Base-by-base conservation (phyloP, 345 rosid genomes). In the Populus davidiana region DNA sequence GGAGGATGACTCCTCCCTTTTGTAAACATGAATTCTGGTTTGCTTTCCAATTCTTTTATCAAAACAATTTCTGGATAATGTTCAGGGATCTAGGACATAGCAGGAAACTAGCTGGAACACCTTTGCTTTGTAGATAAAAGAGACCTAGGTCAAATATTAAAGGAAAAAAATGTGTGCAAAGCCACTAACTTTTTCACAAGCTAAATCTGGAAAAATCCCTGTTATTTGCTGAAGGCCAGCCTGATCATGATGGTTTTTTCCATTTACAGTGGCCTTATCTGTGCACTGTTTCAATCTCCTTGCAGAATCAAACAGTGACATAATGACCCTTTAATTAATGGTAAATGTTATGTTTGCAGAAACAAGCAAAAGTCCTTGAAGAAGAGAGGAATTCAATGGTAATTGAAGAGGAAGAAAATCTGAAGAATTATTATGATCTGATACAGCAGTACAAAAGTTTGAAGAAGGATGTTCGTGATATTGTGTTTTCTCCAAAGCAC, bases 331-430 rank as follows among this genome's bases (percentile, higher is more conserved):
- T 70, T 27, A 36, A 36, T 47, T 65, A 27, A 62, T 10, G 21
- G 59, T 20, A 33, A 25, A 71, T 27, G 17, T n/a, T 17, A 44
- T 82, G 33, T 80, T 76, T 83, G 74, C 90, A 96, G 98, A 92
- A 87, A 84, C 91, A 96, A 91, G 86, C 85, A 54, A 92, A 90
- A 82, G 75, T 72, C 50, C 93, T 93, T 23, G 91, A 90, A 86
- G 94, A 88, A 82, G 98, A 93, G 88, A 93, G 91, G 84, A 88
- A 93, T 83, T 92, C 96, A 38, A 91, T 96, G 84, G 83, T 90
- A 75, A 89, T 96, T 72, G 97, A 93, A 83, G 98, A 93, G 82
- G 98, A 96, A 90, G 99, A 96, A 77, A 89, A 88, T 84, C 86
- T 96, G 76, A 90, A 83, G 81, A 88, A 82, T 74, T 93, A 92